Conservation (phyloP, 805 yeast genomes). For the Pichia nakasei region DNA sequence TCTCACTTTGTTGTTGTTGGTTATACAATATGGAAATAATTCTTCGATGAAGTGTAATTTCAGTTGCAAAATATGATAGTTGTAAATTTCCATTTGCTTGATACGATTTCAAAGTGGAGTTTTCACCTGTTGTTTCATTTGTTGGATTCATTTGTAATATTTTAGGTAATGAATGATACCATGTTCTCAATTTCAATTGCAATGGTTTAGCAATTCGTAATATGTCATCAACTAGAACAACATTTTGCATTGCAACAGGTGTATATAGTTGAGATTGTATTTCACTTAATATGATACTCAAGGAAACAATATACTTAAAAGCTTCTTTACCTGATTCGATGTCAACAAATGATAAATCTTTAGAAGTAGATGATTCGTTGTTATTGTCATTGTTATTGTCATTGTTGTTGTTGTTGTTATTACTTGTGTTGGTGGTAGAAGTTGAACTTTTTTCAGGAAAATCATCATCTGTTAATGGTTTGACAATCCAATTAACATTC, state of each 20-base stretch:
- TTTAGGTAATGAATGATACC: constrained; percentile 68
- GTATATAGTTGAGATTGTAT: constrained; percentile 67
- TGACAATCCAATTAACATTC: constrained; percentile 74
- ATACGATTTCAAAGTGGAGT: constrained; percentile 50
- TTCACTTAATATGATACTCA: constrained; percentile 62
- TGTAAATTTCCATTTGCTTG: constrained; percentile 75
- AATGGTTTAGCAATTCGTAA: constrained; percentile 73
- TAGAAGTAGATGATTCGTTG: constrained; percentile 12
- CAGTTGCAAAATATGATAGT: constrained; percentile 82
- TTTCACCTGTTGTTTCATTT: constrained; percentile 15
- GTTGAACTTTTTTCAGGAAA: constrained; percentile 61
- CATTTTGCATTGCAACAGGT: constrained; percentile 49
- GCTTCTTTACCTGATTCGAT: constrained; percentile 61
- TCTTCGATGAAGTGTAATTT: constrained; percentile 74
- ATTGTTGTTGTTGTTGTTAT: too few species aligned
- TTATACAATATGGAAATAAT: constrained; percentile 49
- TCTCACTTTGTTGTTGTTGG: constrained; percentile 2
- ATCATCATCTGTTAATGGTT: constrained; percentile 59
- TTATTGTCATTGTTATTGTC: neutral
- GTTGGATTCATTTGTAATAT: constrained; percentile 44
- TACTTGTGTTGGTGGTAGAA: too few species aligned
- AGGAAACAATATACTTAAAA: constrained; percentile 57
- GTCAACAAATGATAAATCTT: constrained; percentile 28
- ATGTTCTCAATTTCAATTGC: constrained; percentile 58
- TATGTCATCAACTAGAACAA: constrained; percentile 56